phyloP scores from a whole-genome alignment of 352 stramenopile genomes.

The Pythium aphanidermatum region DNA sequence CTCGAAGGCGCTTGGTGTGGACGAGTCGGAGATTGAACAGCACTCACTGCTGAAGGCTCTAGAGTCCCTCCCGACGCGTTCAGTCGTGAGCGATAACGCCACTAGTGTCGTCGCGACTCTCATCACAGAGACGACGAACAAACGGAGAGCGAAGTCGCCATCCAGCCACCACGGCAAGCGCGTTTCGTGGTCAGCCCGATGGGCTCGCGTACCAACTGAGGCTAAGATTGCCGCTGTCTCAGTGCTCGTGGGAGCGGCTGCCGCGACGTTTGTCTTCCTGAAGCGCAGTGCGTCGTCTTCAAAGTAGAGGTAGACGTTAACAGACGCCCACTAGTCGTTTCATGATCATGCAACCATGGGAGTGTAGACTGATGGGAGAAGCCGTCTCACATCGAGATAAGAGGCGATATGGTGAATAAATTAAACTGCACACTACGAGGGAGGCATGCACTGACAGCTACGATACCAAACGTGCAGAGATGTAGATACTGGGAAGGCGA shows the following conservation, averaged over 20 bases:
- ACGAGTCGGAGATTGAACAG: slow-evolving; percentile 57
- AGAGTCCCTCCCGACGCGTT: slow-evolving; percentile 59
- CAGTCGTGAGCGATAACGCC: slow-evolving; percentile 58
- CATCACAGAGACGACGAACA: slow-evolving; percentile 39
- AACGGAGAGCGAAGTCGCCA: slow-evolving; percentile 12
- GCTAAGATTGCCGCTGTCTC: slow-evolving; percentile 15
- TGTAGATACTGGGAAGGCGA: too few species aligned
- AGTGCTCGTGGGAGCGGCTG: slow-evolving; percentile 29
- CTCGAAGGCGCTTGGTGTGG: slow-evolving; percentile 78
- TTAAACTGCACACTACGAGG: slow-evolving; percentile 16
- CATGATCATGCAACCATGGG: too few species aligned
- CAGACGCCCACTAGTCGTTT: too few species aligned
- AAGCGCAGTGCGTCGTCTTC: too few species aligned
- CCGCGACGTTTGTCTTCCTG: slow-evolving; percentile 29
- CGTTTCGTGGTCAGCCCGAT: too few species aligned
- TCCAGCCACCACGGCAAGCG: slow-evolving; percentile 13
- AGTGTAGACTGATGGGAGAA: too few species aligned
- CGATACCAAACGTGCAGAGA: too few species aligned
- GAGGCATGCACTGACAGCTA: neutral
- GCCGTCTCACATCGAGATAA: too few species aligned
- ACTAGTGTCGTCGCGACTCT: slow-evolving; percentile 49
- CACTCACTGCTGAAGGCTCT: slow-evolving; percentile 72
- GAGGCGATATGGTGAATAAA: too few species aligned
- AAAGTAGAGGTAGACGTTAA: too few species aligned
- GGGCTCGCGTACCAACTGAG: neutral